phyloP scores from a whole-genome alignment of 805 yeast genomes.

The Starmerella stigmatis region DNA sequence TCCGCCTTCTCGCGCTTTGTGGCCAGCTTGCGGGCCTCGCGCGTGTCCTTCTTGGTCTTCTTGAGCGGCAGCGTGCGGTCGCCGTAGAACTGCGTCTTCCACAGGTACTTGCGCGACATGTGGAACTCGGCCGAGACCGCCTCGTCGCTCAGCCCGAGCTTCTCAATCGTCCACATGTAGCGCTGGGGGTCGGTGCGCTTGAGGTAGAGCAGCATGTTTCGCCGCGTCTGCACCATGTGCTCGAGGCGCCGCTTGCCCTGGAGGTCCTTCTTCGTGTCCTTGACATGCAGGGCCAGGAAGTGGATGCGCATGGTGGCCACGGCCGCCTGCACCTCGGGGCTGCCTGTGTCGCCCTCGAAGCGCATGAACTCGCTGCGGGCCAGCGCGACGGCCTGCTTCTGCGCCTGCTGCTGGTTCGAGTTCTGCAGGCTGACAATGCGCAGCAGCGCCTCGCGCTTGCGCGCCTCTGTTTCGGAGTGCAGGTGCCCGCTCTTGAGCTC shows the following conservation, averaged over 20 bases:
- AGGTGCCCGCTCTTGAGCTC: constrained; percentile 19
- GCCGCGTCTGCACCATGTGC: constrained; percentile 82
- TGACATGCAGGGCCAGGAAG: constrained; percentile 62
- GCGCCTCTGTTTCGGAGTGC: constrained; percentile 33
- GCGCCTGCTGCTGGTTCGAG: constrained; percentile 47
- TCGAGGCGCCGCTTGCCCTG: constrained; percentile 60
- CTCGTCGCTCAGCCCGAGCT: constrained; percentile 76
- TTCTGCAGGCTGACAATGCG: constrained; percentile 70
- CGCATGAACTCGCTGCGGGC: constrained; percentile 76
- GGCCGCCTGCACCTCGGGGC: constrained; percentile 95
- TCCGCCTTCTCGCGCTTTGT: constrained; percentile 24
- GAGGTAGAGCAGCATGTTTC: constrained; percentile 67
- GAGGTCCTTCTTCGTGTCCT: constrained; percentile 61
- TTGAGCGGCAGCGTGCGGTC: constrained; percentile 31
- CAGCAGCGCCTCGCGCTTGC: constrained; percentile 54
- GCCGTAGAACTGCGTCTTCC: constrained; percentile 32
- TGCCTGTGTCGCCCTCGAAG: constrained; percentile 83
- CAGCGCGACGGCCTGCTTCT: constrained; percentile 46
- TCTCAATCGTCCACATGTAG: constrained; percentile 76
- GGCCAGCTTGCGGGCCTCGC: constrained; percentile 20
- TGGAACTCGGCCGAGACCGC: constrained; percentile 65
- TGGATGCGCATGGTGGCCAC: constrained; percentile 71
- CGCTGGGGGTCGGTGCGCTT: constrained; percentile 69
- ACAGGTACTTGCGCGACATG: constrained; percentile 30
- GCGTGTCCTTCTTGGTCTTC: constrained; percentile 26